Base-by-base conservation (phyloP, 768 basidiomycete genomes). In the Leccinum disarticulatum region DNA sequence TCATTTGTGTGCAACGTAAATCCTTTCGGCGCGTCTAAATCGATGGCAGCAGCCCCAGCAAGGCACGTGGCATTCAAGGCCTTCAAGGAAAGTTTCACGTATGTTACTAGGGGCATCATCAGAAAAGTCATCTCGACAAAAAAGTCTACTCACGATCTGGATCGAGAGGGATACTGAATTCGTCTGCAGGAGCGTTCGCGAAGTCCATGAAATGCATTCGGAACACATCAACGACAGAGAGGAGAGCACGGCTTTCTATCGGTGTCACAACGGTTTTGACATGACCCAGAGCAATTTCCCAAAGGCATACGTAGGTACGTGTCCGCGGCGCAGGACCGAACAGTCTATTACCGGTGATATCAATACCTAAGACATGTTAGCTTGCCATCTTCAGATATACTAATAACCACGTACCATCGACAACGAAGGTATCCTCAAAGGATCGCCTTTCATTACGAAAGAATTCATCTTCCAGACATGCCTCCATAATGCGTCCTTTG, bases 271-370 rank as follows among this genome's bases (percentile, higher is more conserved):
- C 67, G 0, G 80, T 80, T 66, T 84, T 87, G 51, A 91, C 68
- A 35, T 79, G 69, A 6, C 93, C 93, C 17, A 94, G 36, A n/a
- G 76, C 76, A 49, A 95, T 83, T 67, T 96, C 93, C 96, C 96
- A 98, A 14, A 97, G 82, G 69, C 95, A 98, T 6, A 96, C 77
- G 68, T 98, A 98, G 1, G 93, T 87, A 2, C 90, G 75, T 0
- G 90, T 91, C 3, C 84, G 82, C 7, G 96, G 96, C 59, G 87
- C 85, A 13, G 92, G 91, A 8, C 96, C 96, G 68, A 97, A 96
- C 11, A 98, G 76, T 27, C 95, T 85, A 69, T 97, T 84, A 2
- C 91, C 88, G 14, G 85, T 84, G 52, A 98, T 83, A 61, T 91
- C 83, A 64, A 95, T 72, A 11, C 90, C 92, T 90, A 27, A 25